phyloP scores from a whole-genome alignment of 78 protist species.

The Dictyostelium purpureum region DNA sequence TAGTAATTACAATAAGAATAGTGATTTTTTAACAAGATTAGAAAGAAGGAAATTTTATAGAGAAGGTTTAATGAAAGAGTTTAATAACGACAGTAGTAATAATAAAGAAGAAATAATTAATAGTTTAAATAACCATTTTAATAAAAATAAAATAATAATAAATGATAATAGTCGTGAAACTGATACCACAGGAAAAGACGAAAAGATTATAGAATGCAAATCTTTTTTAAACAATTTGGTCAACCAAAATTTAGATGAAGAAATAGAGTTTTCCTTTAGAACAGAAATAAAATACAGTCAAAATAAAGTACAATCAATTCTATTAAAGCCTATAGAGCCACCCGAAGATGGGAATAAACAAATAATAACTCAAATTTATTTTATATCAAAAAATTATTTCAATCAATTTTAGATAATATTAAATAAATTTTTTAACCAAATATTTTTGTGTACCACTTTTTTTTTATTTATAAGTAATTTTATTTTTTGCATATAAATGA shows the following conservation, averaged over 20 bases:
- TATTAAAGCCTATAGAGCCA: not conserved
- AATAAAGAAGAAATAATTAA: not conserved
- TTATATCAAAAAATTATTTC: not conserved
- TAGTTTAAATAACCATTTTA: not conserved
- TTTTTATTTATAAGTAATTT: no score
- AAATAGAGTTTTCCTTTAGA: not conserved
- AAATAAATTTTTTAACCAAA: not conserved
- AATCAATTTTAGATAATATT: not conserved
- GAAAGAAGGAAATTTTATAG: constrained; percentile 16
- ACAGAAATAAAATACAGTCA: not conserved
- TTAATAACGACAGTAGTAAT: not conserved
- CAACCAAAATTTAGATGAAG: not conserved
- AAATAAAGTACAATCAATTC: not conserved
- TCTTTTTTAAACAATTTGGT: not conserved
- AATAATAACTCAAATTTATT: not conserved
- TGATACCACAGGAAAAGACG: not conserved
- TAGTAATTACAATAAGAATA: not conserved
- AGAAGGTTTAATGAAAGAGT: not conserved
- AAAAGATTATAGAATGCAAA: not conserved
- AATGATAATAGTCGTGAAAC: not conserved
- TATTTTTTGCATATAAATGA: no score
- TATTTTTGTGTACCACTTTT: not conserved
- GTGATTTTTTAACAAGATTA: not conserved
- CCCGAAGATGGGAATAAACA: not conserved
- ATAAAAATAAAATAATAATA: not conserved